Conservation (phyloP, 305 asterid species). For the Stenogyne calaminthoides region DNA sequence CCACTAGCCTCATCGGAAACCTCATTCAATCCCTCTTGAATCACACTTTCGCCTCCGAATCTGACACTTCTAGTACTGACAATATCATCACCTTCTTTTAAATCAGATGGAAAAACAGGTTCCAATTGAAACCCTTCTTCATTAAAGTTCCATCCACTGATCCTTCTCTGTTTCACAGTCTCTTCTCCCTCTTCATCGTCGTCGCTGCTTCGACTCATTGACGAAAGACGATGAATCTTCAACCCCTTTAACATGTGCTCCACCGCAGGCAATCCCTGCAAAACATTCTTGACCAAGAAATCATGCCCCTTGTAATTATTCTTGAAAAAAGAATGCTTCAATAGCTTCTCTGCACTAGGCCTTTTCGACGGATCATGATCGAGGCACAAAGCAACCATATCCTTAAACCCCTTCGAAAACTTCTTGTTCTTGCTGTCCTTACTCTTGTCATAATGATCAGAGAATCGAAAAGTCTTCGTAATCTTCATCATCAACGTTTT, state of each 20-base stretch:
- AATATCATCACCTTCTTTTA: not conserved
- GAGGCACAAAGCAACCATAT: conserved; percentile 77
- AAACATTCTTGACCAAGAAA: conserved; percentile 58
- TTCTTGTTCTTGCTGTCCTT: conserved; percentile 49
- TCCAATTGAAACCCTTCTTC: conserved; percentile 62
- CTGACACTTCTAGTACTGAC: conserved; percentile 32
- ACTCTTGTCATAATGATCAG: conserved; percentile 63
- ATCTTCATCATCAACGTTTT: conserved; percentile 76
- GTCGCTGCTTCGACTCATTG: conserved; percentile 5
- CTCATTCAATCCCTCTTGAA: conserved; percentile 30
- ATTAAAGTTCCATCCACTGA: conserved; percentile 89
- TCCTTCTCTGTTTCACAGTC: conserved; percentile 58
- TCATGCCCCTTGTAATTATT: conserved; percentile 51
- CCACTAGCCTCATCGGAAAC: conserved; percentile 8
- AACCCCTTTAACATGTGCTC: conserved; percentile 52
- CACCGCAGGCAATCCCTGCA: conserved; percentile 67
- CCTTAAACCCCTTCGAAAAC: conserved; percentile 66
- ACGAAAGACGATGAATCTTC: not conserved
- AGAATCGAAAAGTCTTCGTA: conserved; percentile 66
- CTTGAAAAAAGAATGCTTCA: conserved; percentile 76
- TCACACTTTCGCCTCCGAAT: conserved; percentile 38
- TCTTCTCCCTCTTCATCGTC: conserved; percentile 24
- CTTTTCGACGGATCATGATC: conserved; percentile 79
- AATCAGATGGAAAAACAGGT: conserved; percentile 67
- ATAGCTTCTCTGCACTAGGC: conserved; percentile 75